These are phyloP conservation scores for Sporisorium iseilematis-ciliati DNA, from an alignment of 1,284 basidiomycete genomes.

Conservation along the genomic window DNA sequence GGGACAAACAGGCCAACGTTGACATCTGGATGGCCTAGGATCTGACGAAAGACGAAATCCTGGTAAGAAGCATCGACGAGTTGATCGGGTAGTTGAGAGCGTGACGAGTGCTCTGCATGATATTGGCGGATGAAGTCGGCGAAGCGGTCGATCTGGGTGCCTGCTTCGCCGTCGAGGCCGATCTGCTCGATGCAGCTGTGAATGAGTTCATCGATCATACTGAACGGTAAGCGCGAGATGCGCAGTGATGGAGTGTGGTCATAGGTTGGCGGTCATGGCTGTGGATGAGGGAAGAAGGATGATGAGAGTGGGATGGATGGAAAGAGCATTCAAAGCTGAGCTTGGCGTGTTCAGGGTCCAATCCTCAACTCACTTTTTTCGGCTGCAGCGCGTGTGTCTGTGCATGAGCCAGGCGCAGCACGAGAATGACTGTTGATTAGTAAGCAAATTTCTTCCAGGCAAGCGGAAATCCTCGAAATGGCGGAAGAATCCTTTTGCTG, in stretches of 20 bases:
- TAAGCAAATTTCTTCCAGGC: conserved; percentile 1
- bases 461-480: not conserved
- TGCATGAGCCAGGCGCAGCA: conserved; percentile 1
- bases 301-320: not conserved
- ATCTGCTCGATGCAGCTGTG: conserved; percentile 81
- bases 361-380: not conserved
- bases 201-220: conserved; percentile 79
- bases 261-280: not conserved
- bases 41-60: conserved; percentile 82
- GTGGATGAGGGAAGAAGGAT: not conserved
- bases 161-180: conserved; percentile 84
- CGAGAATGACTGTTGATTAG: conserved; percentile 13
- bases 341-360: conserved; percentile 14
- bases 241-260: not conserved
- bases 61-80: conserved; percentile 80
- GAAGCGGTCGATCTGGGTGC: conserved; percentile 79
- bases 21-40: conserved; percentile 79
- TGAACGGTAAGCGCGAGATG: conserved; percentile 1
- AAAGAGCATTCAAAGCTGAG: not conserved
- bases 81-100: conserved; percentile 72
- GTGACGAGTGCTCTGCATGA: conserved; percentile 72
- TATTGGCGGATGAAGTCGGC: conserved; percentile 78
- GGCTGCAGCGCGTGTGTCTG: too few species aligned
- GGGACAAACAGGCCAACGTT: conserved; percentile 74
- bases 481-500: not conserved